These are phyloP conservation scores for Chaetoceros tenuissimus DNA, from an alignment of 108 stramenopile genomes.

Conservation along the genomic window DNA sequence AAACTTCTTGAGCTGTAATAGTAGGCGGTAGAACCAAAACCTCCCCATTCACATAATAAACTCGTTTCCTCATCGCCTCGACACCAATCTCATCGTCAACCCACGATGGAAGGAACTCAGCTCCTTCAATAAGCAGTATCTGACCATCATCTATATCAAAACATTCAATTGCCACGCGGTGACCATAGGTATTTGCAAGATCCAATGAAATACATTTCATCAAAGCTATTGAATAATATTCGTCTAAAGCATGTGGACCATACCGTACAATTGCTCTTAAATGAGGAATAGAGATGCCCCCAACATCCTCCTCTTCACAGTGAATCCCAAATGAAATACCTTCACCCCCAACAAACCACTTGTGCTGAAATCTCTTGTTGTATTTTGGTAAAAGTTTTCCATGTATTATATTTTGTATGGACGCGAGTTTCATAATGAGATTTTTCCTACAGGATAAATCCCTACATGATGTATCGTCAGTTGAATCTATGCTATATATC, in stretches of 20 bases:
- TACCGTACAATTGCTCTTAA: constrained; percentile 54
- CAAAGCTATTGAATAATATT: constrained; percentile 44
- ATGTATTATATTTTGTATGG: not conserved
- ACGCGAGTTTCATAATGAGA: not conserved
- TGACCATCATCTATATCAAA: constrained; percentile 73
- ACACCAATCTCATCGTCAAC: constrained; percentile 57
- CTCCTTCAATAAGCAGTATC: constrained; percentile 56
- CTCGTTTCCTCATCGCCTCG: constrained; percentile 32
- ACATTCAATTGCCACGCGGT: constrained; percentile 37
- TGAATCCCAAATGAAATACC: not conserved
- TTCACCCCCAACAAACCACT: not conserved
- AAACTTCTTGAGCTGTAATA: too few relatives aligned
- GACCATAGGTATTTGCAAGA: constrained; percentile 5
- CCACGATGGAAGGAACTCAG: constrained; percentile 56
- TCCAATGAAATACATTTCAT: constrained; percentile 25
- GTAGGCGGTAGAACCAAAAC: constrained; percentile 38
- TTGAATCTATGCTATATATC: not conserved
- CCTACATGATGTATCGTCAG: not conserved
- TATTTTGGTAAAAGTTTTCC: not conserved
- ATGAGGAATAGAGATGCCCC: constrained; percentile 31
- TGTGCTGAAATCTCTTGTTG: not conserved
- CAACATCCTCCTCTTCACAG: not conserved
- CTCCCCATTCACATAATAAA: constrained; percentile 55
- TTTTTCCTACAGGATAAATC: not conserved
- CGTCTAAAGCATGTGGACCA: constrained; percentile 41